phyloP scores from a whole-genome alignment of 2,329 filamentous ascomycete genomes.

The Claviceps sp. region DNA sequence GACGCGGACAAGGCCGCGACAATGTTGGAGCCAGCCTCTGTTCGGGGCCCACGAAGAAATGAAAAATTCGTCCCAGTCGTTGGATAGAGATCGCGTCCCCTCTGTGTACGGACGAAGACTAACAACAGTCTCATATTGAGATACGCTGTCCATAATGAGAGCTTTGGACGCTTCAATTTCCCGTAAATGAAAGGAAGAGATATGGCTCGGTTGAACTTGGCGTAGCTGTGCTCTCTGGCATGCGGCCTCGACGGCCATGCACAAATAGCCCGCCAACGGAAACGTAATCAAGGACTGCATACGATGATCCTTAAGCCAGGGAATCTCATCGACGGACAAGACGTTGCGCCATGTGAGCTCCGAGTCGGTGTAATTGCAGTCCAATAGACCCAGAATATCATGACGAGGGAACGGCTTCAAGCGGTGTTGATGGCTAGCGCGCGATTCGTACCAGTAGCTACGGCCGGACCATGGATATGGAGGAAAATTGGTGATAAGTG shows the following conservation, averaged over 20 bases:
- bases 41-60: constrained; percentile 39
- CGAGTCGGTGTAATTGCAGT: constrained; percentile 28
- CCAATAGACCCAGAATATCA: constrained; percentile 32
- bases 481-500: constrained; percentile 28
- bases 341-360: constrained; percentile 37
- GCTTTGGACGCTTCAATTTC: constrained; percentile 16
- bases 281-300: constrained; percentile 44
- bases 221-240: constrained; percentile 19
- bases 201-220: constrained; percentile 10
- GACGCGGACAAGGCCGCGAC: constrained; percentile 35
- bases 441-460: constrained; percentile 34
- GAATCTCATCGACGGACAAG: constrained; percentile 32
- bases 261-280: constrained; percentile 38
- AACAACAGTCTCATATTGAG: constrained; percentile 14
- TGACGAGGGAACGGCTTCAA: constrained; percentile 26
- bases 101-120: constrained; percentile 15
- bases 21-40: constrained; percentile 45
- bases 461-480: constrained; percentile 35
- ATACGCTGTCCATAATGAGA: constrained; percentile 14
- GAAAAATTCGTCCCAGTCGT: constrained; percentile 41
- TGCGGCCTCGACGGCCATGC: constrained; percentile 37
- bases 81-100: constrained; percentile 20
- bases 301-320: constrained; percentile 45
- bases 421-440: constrained; percentile 28
- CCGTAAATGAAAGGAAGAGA: constrained; percentile 11